These are phyloP conservation scores for Achlya hypogyna DNA, from an alignment of 352 stramenopile species.

Conservation along the genomic window DNA sequence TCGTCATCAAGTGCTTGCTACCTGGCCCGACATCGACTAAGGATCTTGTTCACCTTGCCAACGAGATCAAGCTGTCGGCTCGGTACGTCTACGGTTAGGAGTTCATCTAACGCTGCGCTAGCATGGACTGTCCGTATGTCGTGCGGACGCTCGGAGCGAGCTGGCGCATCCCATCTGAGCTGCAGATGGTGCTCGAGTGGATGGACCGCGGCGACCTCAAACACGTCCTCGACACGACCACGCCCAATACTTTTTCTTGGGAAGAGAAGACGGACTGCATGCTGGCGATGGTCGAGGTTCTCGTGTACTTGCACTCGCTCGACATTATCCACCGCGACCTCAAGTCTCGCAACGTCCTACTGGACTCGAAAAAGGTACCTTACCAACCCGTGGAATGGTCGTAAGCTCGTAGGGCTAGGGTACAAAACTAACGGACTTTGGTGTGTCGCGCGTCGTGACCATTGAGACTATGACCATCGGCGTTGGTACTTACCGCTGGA, in stretches of 20 bases:
- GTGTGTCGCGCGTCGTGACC: not conserved
- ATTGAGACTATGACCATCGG: slow-evolving; percentile 20
- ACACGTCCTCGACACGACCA: not conserved
- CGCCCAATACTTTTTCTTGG: not conserved
- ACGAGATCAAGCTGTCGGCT: slow-evolving; percentile 1
- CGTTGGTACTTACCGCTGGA: slow-evolving; percentile 16
- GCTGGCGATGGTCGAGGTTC: slow-evolving; percentile 5
- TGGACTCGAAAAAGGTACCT: slow-evolving; percentile 3
- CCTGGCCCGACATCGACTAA: not conserved
- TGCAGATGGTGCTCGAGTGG: slow-evolving; percentile 33
- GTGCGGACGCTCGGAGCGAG: slow-evolving; percentile 37
- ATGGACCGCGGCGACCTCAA: slow-evolving; percentile 33
- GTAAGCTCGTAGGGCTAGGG: not conserved
- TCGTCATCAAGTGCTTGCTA: slow-evolving; percentile 12
- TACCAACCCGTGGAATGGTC: not conserved
- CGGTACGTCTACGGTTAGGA: not conserved
- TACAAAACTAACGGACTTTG: slow-evolving; percentile 65
- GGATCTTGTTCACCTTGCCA: not conserved
- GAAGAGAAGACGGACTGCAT: slow-evolving; percentile 3
- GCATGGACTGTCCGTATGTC: slow-evolving; percentile 31
- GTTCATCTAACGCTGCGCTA: not conserved
- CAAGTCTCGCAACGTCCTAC: slow-evolving; percentile 14
- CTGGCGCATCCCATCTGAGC: slow-evolving; percentile 37
- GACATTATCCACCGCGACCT: slow-evolving; percentile 18
- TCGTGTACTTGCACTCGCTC: slow-evolving; percentile 18